A percentile compares a stretch with the other conserved stretches of the same genome.
phyloP scores from a whole-genome alignment of 176 grass and related monocot genomes.

The Zizania latifolia region DNA sequence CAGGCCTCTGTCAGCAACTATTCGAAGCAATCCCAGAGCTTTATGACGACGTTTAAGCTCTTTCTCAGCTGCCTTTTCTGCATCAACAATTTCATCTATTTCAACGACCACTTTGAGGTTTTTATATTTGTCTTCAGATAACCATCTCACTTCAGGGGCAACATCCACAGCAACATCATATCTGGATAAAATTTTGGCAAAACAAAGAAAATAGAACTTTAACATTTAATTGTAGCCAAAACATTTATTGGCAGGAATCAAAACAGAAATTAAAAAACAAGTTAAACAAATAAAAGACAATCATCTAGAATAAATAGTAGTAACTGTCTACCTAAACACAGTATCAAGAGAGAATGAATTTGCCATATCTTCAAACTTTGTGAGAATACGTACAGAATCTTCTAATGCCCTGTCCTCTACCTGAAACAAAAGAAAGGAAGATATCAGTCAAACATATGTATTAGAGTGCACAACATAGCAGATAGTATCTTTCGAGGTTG shows the following conservation, averaged over 20 bases:
- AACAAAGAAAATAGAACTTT: constrained; percentile 10
- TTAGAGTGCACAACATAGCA: constrained; percentile 11
- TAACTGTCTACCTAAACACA: constrained; percentile 61
- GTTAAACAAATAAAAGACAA: not conserved
- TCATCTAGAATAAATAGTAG: not conserved
- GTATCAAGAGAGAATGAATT: constrained; percentile 58
- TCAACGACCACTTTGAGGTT: constrained; percentile 90
- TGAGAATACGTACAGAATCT: constrained; percentile 81
- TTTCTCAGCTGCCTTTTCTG: constrained; percentile 55
- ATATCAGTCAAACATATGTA: constrained; percentile 11
- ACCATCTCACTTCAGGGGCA: constrained; percentile 68
- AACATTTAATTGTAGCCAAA: not conserved
- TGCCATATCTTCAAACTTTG: constrained; percentile 68
- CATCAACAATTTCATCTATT: constrained; percentile 76
- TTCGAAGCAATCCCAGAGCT: constrained; percentile 63
- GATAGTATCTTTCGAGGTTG: not conserved
- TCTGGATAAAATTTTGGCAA: constrained; percentile 35
- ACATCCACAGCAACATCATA: constrained; percentile 87
- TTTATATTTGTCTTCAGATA: constrained; percentile 80
- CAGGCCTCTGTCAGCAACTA: constrained; percentile 79
- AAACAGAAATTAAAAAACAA: not conserved
- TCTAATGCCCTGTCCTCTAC: constrained; percentile 88
- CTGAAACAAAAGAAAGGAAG: constrained; percentile 24
- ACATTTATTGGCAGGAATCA: constrained; percentile 8
- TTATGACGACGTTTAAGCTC: constrained; percentile 76